A percentile compares a stretch with the other conserved stretches of the same genome.
Conservation (phyloP, 805 yeast species). For the Wickerhamomyces alni region DNA sequence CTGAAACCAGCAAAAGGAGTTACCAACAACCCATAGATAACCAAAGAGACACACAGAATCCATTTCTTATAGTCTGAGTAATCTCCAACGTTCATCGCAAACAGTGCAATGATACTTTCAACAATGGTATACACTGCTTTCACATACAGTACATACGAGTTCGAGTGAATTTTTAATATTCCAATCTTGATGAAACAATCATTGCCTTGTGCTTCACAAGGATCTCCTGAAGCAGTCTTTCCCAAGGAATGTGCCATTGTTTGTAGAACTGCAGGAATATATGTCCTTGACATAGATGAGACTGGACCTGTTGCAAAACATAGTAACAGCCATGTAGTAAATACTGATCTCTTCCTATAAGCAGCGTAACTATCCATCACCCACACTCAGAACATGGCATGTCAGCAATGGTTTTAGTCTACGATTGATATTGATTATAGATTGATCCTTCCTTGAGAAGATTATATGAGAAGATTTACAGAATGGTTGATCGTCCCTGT, state of each 20-base stretch:
- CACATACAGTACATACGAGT: conserved; percentile 32
- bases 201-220: conserved; percentile 26
- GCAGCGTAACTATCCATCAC: too few relatives aligned
- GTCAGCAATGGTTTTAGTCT: too few relatives aligned
- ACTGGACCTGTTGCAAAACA: conserved; percentile 39
- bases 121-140: conserved; percentile 32
- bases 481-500: too few relatives aligned
- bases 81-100: conserved; percentile 36
- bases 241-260: conserved; percentile 31
- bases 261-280: conserved; percentile 36
- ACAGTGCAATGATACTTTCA: conserved; percentile 31
- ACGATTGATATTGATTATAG: too few relatives aligned
- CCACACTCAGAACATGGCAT: too few relatives aligned
- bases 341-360: conserved; percentile 14
- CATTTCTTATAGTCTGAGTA: conserved; percentile 31
- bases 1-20: conserved; percentile 31
- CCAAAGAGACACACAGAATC: conserved; percentile 27
- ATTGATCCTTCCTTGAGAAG: too few relatives aligned
- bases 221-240: conserved; percentile 18
- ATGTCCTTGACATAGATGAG: conserved; percentile 34
- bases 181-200: conserved; percentile 35
- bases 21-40: conserved; percentile 28
- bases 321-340: conserved; percentile 30
- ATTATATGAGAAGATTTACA: too few relatives aligned
- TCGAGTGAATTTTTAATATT: conserved; percentile 26